phyloP scores from a whole-genome alignment of 306 rosid genomes.

The Pyrus pyrifolia region DNA sequence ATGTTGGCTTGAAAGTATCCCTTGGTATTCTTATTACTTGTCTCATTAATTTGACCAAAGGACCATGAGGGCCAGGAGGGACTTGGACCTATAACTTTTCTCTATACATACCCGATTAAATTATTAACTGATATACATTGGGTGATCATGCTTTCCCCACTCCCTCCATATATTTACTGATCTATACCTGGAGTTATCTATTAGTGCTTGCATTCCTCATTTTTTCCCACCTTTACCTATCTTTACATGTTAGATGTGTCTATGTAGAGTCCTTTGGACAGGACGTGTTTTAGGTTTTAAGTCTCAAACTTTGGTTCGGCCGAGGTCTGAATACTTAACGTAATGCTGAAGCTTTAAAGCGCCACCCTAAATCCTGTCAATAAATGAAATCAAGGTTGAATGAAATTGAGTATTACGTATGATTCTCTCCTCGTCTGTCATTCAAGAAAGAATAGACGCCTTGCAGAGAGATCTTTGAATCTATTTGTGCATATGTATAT shows the following conservation, averaged over 20 bases:
- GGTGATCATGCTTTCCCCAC: background rate
- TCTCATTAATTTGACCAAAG: background rate
- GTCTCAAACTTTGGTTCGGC: no score
- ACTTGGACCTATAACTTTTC: background rate
- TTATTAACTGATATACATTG: background rate
- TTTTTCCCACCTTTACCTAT: background rate
- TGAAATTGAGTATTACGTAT: no score
- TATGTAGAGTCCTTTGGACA: background rate
- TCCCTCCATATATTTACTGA: background rate
- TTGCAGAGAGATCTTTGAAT: no score
- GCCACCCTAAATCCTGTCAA: no score
- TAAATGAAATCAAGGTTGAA: no score
- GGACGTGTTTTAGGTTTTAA: no score
- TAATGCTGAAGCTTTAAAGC: no score
- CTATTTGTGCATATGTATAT: no score
- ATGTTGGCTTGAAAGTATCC: background rate
- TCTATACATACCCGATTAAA: background rate
- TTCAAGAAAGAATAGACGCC: no score
- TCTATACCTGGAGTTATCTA: background rate
- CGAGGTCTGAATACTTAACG: no score
- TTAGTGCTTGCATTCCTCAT: background rate
- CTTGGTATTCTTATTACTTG: conserved; percentile 5
- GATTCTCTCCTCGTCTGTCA: no score
- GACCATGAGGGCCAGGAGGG: background rate
- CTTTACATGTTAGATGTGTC: background rate